A percentile compares a stretch with the other conserved stretches of the same genome.
Conservation (phyloP, 345 rosid genomes). For the Physaria fendleri region DNA sequence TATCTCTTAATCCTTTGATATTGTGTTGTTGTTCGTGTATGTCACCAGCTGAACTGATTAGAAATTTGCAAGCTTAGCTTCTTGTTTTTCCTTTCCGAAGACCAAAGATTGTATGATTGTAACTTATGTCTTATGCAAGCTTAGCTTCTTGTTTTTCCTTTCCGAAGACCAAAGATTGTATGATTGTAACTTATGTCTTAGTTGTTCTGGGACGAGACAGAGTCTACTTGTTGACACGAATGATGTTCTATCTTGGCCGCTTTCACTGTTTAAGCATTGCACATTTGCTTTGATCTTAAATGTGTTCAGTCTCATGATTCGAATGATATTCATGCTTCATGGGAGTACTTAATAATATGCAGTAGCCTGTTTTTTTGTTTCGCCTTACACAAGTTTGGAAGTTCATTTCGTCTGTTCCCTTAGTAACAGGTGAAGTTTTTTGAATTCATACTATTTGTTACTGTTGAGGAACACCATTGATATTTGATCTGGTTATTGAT, state of each 20-base stretch:
- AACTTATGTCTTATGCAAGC: not conserved
- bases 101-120: not conserved
- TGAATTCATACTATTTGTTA: not conserved
- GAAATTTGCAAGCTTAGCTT: not conserved
- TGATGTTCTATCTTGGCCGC: not conserved
- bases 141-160: too few species aligned
- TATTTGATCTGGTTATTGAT: not conserved
- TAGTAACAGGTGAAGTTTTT: not conserved
- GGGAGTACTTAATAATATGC: not conserved
- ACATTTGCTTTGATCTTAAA: not conserved
- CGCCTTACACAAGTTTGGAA: not conserved
- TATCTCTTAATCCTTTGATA: not conserved
- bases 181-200: not conserved
- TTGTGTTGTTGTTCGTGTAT: not conserved
- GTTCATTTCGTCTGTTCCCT: not conserved
- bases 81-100: too few species aligned
- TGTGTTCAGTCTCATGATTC: not conserved
- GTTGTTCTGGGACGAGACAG: conserved; percentile 4
- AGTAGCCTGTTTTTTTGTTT: not conserved
- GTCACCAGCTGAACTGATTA: not conserved
- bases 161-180: conserved; percentile 5
- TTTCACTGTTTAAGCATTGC: not conserved
- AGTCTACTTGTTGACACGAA: too few species aligned
- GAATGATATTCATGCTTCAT: not conserved
- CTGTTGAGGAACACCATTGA: not conserved